Conservation (phyloP, 495 filamentous ascomycete genomes). For the Neurospora sp. region DNA sequence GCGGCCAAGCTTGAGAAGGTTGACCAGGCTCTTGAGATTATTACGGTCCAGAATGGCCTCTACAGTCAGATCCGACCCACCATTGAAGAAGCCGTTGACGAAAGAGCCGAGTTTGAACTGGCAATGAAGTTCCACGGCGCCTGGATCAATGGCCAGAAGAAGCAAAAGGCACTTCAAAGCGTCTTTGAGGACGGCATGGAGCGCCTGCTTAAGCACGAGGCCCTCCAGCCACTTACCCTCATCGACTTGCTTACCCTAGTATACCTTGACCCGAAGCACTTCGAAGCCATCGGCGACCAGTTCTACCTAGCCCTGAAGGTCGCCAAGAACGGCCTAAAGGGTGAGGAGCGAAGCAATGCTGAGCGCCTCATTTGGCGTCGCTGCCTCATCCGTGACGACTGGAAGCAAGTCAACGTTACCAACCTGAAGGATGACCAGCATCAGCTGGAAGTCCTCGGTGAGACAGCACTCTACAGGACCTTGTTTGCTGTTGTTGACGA, state of each 20-base stretch:
- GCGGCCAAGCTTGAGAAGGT: conserved; percentile 31
- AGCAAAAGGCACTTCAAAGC: conserved; percentile 51
- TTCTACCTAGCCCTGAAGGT: conserved; percentile 67
- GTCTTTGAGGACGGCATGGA: conserved; percentile 55
- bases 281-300: conserved; percentile 33
- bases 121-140: conserved; percentile 57
- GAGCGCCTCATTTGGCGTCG: conserved; percentile 77
- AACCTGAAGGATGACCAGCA: conserved; percentile 40
- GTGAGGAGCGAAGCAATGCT: conserved; percentile 42
- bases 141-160: conserved; percentile 32
- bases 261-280: conserved; percentile 30
- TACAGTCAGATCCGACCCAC: conserved; percentile 45
- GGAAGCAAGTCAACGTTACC: conserved; percentile 50
- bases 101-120: conserved; percentile 62
- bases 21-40: conserved; percentile 53
- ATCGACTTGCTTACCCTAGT: conserved; percentile 79
- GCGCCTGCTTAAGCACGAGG: conserved; percentile 55
- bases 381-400: conserved; percentile 69
- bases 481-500: conserved; percentile 33
- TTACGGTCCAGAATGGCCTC: conserved; percentile 65
- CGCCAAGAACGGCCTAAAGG: conserved; percentile 45
- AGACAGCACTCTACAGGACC: conserved; percentile 41
- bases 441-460: conserved; percentile 32
- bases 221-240: conserved; percentile 54
- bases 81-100: conserved; percentile 61